Evolutionary conservation across 2,329 filamentous ascomycete genomes (phyloP).

Genomic region (Coleophoma cylindrospora): DNA sequence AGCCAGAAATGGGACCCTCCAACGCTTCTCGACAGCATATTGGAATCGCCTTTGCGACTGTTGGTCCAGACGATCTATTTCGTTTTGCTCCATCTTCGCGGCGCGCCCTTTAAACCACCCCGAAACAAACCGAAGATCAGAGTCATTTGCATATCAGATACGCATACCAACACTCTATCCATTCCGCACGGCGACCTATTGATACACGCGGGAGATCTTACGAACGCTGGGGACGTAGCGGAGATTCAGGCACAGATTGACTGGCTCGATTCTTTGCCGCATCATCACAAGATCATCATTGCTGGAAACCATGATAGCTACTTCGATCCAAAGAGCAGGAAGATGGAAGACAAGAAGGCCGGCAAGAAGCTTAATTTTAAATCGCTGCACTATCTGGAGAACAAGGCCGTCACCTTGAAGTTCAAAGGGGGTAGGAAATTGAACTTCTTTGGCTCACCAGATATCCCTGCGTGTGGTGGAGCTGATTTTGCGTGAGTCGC

Average conservation of each 20-base stretch:
- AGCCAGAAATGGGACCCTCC: conserved; percentile 22
- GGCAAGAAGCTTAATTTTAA: conserved; percentile 58
- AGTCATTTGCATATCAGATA: conserved; percentile 87
- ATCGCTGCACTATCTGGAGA: conserved; percentile 70
- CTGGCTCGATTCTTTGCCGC: conserved; percentile 72
- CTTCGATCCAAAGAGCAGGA: conserved; percentile 65
- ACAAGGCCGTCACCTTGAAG: conserved; percentile 56
- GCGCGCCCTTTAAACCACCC: conserved; percentile 55
- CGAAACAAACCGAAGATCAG: conserved; percentile 54
- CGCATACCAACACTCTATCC: conserved; percentile 62
- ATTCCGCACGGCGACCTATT: conserved; percentile 78
- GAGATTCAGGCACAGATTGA: conserved; percentile 81
- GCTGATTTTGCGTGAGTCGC: conserved; percentile 52
- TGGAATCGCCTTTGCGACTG: conserved; percentile 64
- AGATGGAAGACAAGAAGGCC: conserved; percentile 42
- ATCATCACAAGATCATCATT: conserved; percentile 76
- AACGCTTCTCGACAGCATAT: conserved; percentile 53
- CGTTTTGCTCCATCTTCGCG: conserved; percentile 62
- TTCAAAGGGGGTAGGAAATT: conserved; percentile 56
- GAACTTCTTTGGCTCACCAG: conserved; percentile 74
- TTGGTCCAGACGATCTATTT: conserved; percentile 59
- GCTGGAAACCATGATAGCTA: conserved; percentile 87
- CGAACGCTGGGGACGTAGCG: conserved; percentile 62
- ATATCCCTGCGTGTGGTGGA: conserved; percentile 73
- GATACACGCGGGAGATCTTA: conserved; percentile 85